Evolutionary conservation across 352 stramenopile species (phyloP), one percentile per base, ranked within the genome.

Genomic region (Thalassiosira livingstoniorum): DNA sequence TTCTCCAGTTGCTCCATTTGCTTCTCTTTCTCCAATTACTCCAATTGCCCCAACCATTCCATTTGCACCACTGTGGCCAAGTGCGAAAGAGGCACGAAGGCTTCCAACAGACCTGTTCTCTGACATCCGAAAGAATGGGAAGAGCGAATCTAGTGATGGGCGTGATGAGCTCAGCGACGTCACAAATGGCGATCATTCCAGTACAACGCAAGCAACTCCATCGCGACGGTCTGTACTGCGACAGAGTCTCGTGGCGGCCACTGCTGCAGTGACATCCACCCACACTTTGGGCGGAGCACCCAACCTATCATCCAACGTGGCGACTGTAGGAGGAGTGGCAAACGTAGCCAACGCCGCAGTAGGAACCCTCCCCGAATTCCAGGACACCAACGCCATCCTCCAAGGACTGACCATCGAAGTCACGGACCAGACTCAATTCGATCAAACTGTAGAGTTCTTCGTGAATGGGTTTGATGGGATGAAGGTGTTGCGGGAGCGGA

Each of bases 401-500:
- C 86, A 93, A 68, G 84, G 80, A 18, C 51, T 94, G 0, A 92
- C 87, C 0, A 82, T 92, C 15, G 83, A 89, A 55, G 87, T 92
- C n/a, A 73, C 84, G 0, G 87, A 92, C 31, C 67, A 77, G 32
- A 78, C 66, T 31, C 87, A 92, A 75, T 84, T 83, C 45, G 79
- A 94, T 60, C 62, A 77, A 32, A 92, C 90, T 53, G 88, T 94
- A 71, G 32, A 42, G 37, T 94, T 94, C 72, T 80, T 94, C 31
- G 66, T 74, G 0, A 78, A 90, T 61, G 75, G 53, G 11, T 94
- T 94, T 79, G 82, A 87, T 51, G 76, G 76, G 25, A 89, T 90
- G 45, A 78, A 89, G 32, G 70, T 92, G n/a, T 67, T 92, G 43
- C 58, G 87, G 47, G 61, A 90, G 34, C 57, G 79, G 63, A 34